phyloP scores from a whole-genome alignment of 345 rosid genomes.

The Mercurialis annua region DNA sequence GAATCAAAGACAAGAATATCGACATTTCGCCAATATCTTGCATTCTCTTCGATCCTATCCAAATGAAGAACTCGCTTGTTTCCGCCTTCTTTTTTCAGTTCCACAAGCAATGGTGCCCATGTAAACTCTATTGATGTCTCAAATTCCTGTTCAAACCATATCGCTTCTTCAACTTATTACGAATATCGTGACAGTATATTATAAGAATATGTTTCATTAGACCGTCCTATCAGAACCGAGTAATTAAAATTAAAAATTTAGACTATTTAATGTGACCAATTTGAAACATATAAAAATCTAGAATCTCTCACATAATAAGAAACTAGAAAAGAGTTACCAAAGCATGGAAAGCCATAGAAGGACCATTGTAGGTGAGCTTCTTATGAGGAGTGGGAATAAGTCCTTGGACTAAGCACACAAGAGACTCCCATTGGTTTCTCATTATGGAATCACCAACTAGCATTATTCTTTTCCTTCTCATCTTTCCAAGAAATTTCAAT shows the following conservation, averaged over 20 bases:
- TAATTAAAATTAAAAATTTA: no score
- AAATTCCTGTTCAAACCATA: conserved; percentile 50
- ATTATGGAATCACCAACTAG: conserved; percentile 91
- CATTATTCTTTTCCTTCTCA: conserved; percentile 83
- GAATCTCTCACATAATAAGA: no score
- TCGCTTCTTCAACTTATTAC: not conserved
- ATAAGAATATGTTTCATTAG: no score
- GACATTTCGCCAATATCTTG: conserved; percentile 80
- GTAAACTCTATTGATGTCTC: conserved; percentile 76
- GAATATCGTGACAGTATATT: no score
- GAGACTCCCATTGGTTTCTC: conserved; percentile 99
- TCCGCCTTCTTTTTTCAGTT: conserved; percentile 51
- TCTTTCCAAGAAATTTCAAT: conserved; percentile 66
- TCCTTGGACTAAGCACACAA: conserved; percentile 86
- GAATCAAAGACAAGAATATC: conserved; percentile 89
- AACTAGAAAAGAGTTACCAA: no score
- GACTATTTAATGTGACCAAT: no score
- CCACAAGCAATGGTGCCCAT: conserved; percentile 96
- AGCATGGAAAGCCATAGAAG: conserved; percentile 85
- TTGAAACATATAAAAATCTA: no score
- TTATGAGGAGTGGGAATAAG: conserved; percentile 69
- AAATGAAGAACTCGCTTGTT: conserved; percentile 69
- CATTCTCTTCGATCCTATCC: conserved; percentile 87
- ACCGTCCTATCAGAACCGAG: no score
- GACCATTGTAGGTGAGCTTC: conserved; percentile 66